Percentiles rank a stretch among this genome's conserved stretches.
phyloP scores from a whole-genome alignment of 495 filamentous ascomycete genomes.

The Penicillium atrosanguineum region DNA sequence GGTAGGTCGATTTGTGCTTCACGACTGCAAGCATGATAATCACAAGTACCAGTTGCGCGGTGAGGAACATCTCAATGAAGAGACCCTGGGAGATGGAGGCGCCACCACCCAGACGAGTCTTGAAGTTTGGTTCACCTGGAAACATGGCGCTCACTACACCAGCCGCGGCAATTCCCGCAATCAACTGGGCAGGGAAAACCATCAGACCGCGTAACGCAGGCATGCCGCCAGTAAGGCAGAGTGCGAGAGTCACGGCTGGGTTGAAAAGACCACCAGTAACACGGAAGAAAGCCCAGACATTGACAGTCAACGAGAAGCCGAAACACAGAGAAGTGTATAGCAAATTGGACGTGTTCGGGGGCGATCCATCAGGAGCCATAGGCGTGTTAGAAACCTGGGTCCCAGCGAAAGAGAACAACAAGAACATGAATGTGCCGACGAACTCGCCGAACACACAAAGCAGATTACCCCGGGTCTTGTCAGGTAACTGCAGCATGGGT shows the following conservation, averaged over 20 bases:
- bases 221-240: conserved; percentile 57
- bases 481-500: conserved; percentile 39
- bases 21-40: conserved; percentile 83
- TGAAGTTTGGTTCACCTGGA: conserved; percentile 60
- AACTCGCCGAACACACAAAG: conserved; percentile 68
- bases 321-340: conserved; percentile 72
- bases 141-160: conserved; percentile 62
- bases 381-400: conserved; percentile 69
- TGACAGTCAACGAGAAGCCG: conserved; percentile 72
- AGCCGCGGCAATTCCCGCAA: conserved; percentile 57
- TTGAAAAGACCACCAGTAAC: conserved; percentile 81
- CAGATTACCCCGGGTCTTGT: conserved; percentile 46
- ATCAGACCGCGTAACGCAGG: conserved; percentile 47
- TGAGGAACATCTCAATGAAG: conserved; percentile 80
- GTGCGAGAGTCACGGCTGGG: conserved; percentile 65
- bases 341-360: conserved; percentile 46
- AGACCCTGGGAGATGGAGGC: conserved; percentile 63
- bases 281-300: conserved; percentile 84
- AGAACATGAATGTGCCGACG: conserved; percentile 78
- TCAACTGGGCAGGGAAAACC: conserved; percentile 53
- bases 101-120: conserved; percentile 55
- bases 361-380: conserved; percentile 29
- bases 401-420: conserved; percentile 78
- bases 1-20: conserved; percentile 75
- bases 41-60: conserved; percentile 70